Conservation (phyloP, 2,329 filamentous ascomycete genomes). For the Aspergillus oerlinghausenensis region DNA sequence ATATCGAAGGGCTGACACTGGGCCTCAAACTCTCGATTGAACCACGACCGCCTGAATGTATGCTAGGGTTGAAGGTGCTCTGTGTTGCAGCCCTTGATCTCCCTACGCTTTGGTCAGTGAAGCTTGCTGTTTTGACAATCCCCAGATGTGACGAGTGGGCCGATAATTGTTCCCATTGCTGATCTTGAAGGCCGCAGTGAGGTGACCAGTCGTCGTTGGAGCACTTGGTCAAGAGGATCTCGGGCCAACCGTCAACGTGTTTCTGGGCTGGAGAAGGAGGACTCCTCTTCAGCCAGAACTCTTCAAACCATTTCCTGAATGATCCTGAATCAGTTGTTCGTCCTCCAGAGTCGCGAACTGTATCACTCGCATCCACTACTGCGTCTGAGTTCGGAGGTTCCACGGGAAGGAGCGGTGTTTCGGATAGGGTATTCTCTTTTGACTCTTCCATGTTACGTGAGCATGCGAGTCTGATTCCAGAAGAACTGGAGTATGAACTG, state of each 20-base stretch:
- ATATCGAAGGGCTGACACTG: constrained; percentile 47
- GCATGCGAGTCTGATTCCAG: background rate
- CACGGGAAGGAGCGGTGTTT: background rate
- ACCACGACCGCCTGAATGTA: constrained; percentile 61
- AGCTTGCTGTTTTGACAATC: constrained; percentile 75
- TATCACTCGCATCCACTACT: background rate
- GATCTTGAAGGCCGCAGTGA: constrained; percentile 21
- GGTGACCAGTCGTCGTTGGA: constrained; percentile 12
- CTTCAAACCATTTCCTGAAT: constrained; percentile 38
- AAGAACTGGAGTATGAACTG: background rate
- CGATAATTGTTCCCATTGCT: constrained; percentile 60
- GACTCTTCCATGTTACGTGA: constrained; percentile 8
- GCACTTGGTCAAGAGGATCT: constrained; percentile 16
- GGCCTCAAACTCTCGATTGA: constrained; percentile 55
- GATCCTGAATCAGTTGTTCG: constrained; percentile 11
- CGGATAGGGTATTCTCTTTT: constrained; percentile 5
- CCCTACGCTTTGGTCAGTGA: constrained; percentile 66
- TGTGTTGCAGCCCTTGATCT: constrained; percentile 57
- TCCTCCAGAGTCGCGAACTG: background rate
- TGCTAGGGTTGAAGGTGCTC: constrained; percentile 50
- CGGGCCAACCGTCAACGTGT: constrained; percentile 36
- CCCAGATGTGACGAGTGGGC: constrained; percentile 76
- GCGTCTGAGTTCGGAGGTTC: constrained; percentile 1
- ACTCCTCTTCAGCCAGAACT: constrained; percentile 28
- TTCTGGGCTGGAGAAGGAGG: constrained; percentile 17